These are phyloP conservation scores for Leucosporidium scottii DNA, from an alignment of 768 basidiomycete genomes.

Conservation along the genomic window DNA sequence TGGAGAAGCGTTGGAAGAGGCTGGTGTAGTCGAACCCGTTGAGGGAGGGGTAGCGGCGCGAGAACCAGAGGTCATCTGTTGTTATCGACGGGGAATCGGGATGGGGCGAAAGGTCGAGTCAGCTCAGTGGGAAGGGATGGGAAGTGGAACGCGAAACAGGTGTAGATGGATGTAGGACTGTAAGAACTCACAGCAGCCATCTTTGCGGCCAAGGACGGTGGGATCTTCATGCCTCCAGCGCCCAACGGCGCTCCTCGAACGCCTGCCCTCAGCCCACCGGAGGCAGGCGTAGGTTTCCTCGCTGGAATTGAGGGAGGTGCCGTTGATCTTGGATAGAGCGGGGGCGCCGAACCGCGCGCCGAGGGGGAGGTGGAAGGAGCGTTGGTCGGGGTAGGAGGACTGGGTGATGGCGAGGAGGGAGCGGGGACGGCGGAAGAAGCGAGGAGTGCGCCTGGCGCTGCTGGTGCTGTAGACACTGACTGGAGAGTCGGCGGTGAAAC, in stretches of 20 bases:
- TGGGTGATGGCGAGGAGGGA: too few relatives aligned
- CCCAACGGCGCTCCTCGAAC: not conserved
- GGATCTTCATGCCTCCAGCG: conserved; percentile 48
- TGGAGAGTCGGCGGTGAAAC: too few relatives aligned
- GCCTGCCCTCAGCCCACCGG: not conserved
- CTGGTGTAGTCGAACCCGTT: too few relatives aligned
- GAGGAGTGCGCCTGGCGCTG: too few relatives aligned
- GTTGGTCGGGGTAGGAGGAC: too few relatives aligned
- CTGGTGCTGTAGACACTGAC: too few relatives aligned
- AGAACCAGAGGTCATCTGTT: not conserved
- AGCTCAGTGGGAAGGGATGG: not conserved
- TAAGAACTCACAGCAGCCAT: conserved; percentile 68
- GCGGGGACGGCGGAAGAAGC: too few relatives aligned
- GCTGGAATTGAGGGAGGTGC: not conserved
- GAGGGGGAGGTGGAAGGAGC: too few relatives aligned
- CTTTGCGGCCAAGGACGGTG: conserved; percentile 82
- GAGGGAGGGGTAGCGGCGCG: not conserved
- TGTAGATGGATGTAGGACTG: not conserved
- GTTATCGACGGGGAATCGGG: conserved; percentile 7
- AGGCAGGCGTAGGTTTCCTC: not conserved
- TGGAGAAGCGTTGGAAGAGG: not conserved
- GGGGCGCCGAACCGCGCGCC: too few relatives aligned
- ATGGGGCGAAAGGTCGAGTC: not conserved
- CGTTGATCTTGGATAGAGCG: not conserved
- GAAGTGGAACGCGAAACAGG: too few relatives aligned